Percentiles rank a stretch among this genome's conserved stretches.
These are phyloP conservation scores for Saposhnikovia divaricata DNA, from an alignment of 129 eudicot species.

Conservation along the genomic window DNA sequence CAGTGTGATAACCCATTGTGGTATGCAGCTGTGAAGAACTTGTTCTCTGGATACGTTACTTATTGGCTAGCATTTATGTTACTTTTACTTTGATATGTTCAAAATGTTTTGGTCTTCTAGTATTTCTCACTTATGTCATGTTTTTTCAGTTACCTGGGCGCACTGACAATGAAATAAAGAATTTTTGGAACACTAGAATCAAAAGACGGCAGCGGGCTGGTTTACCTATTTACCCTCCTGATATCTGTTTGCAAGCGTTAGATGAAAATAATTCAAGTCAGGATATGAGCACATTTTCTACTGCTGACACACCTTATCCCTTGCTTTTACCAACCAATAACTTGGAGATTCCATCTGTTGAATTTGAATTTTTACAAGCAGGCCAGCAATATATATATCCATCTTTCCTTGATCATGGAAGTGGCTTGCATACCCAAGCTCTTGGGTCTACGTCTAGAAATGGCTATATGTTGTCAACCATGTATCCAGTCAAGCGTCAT, in stretches of 20 bases:
- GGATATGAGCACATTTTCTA: conserved; percentile 35
- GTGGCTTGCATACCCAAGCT: conserved; percentile 35
- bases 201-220: conserved; percentile 92
- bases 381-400: conserved; percentile 23
- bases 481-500: conserved; percentile 22
- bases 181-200: conserved; percentile 91
- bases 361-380: conserved; percentile 38
- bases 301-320: conserved; percentile 30
- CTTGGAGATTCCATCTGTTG: conserved; percentile 46
- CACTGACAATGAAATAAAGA: conserved; percentile 90
- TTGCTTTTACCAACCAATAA: conserved; percentile 31
- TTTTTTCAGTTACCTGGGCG: conserved; percentile 84
- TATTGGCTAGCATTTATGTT: not conserved
- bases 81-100: not conserved
- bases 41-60: not conserved
- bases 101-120: not conserved
- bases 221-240: conserved; percentile 80
- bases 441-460: conserved; percentile 32
- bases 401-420: conserved; percentile 45
- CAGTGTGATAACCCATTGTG: not conserved
- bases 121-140: not conserved
- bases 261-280: conserved; percentile 47
- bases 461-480: conserved; percentile 23
- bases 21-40: not conserved
- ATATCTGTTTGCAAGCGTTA: conserved; percentile 36